phyloP scores from a whole-genome alignment of 140 eudicot species.

The Flaveria floridana region DNA sequence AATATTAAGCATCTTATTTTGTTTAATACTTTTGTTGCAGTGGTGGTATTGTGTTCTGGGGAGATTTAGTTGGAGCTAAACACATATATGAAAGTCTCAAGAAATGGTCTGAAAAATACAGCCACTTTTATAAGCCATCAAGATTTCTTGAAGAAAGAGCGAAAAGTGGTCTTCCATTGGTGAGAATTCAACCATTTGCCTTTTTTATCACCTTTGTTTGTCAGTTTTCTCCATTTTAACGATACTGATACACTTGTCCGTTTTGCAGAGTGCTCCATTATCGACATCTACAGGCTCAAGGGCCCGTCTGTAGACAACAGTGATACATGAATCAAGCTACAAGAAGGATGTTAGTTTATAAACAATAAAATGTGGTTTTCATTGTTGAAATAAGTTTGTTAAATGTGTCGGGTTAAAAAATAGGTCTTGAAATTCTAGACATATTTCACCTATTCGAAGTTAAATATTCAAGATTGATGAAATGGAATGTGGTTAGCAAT shows the following conservation, averaged over 20 bases:
- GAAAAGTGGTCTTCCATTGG: conserved; percentile 75
- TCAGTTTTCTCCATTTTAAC: background rate
- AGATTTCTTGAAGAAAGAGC: conserved; percentile 90
- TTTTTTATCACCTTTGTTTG: background rate
- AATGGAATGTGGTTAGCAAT: background rate
- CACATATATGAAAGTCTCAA: conserved; percentile 68
- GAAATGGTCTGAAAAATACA: conserved; percentile 70
- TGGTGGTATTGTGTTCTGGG: conserved; percentile 95
- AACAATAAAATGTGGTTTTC: conserved; percentile 4
- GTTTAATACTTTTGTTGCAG: conserved; percentile 35
- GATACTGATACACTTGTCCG: conserved; percentile 24
- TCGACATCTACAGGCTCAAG: conserved; percentile 51
- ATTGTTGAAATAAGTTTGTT: conserved; percentile 27
- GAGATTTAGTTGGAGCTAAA: conserved; percentile 78
- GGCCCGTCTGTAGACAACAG: conserved; percentile 55
- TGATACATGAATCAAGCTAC: background rate
- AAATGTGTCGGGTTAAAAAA: background rate
- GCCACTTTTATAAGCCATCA: conserved; percentile 77
- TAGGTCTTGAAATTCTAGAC: background rate
- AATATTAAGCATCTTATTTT: background rate
- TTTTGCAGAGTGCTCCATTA: conserved; percentile 74
- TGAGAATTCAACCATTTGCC: conserved; percentile 29
- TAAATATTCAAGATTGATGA: conserved; percentile 4
- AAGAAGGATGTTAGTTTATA: conserved; percentile 1
- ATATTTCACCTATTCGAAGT: background rate